Evolutionary conservation across 768 basidiomycete species (phyloP), one percentile per base, ranked within the genome.

Genomic region (Vararia minispora): DNA sequence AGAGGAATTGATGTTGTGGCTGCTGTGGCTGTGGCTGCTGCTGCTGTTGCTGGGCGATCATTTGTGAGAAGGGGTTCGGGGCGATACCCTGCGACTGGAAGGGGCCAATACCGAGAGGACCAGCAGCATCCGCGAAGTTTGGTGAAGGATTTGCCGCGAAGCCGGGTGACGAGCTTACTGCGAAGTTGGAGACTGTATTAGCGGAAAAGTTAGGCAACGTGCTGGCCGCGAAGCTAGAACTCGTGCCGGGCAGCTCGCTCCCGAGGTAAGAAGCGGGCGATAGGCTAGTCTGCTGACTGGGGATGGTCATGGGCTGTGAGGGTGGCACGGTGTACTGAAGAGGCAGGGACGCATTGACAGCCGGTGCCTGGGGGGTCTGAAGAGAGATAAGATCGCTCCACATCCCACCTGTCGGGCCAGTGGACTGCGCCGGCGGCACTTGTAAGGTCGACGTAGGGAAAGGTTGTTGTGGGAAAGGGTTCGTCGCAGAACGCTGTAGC

Each of bases 401-500:
- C 8, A 50, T 35, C 3, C 44, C 39, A 13, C 27, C 38, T 11
- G 40, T 16, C 27, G 43, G 24, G 12, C n/a, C n/a, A n/a, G n/a
- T n/a, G n/a, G 40, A 10, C 33, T 45, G 38, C 4, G 38, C 30
- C 16, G 32, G 17, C 32, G 36, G 46, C 16, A 29, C 33, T 18
- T 46, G 47, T 10, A 42, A 5, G 22, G 14, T 27, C 2, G 40
- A 7, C 4, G 44, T 23, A 14, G 33, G 37, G 17, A 43, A 27
- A 1, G 37, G n/a, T n/a, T 42, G 18, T 6, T n/a, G 38, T 6
- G 9, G 50, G n/a, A 56, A 47, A 1, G 65, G 62, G n/a, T 66
- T 66, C 5, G 66, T 63, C 10, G 41, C 40, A 0, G 60, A 60
- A 33, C 59, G 56, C 5, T 43, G 41, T 21, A 52, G 52, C 16